Evolutionary conservation across 176 grass and related monocot species (phyloP), one percentile per base, ranked within the genome.

Genomic region (Leersia perrieri): DNA sequence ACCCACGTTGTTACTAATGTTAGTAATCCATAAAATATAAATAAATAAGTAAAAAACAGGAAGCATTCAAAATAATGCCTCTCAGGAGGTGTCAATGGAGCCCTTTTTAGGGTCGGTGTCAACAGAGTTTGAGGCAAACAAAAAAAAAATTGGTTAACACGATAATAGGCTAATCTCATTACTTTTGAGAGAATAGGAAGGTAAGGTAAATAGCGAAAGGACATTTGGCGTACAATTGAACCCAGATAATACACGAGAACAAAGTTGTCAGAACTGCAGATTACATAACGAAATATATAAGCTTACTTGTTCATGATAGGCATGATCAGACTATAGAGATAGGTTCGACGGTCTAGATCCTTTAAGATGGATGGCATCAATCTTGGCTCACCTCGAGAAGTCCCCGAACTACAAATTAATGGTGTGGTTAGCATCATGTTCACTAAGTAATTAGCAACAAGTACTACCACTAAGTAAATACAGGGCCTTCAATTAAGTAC

Each of bases 281-380:
- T 31, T 81, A 10, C 26, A 72, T 55, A 35, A 58, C 27, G n/a
- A n/a, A 57, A 73, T 42, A 71, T 5, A 57, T 66, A 51, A 79
- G 27, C 86, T 94, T 91, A 94, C 92, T 84, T 91, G 80, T 41
- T 94, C 87, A 94, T 91, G 78, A 91, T 89, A 70, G 92, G 92
- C 92, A 94, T 91, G 39, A 94, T 82, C 47, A 94, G 87, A 85
- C 90, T 89, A 90, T 94, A 94, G 16, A 94, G 47, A 39, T 85
- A 91, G 15, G 87, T 89, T 71, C 92, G 87, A 31, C 89, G 92
- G 40, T 89, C 87, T 27, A 91, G 86, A 91, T 94, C 89, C 66
- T 94, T 89, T 16, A 84, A 88, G 66, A 94, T 91, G 64, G 92
- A 89, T 45, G 92, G 89, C 89, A 94, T 94, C 87, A 94, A 81